Evolutionary conservation across 2,329 filamentous ascomycete species (phyloP), one percentile per base, ranked within the genome.

Genomic region (Penicillium sp.): DNA sequence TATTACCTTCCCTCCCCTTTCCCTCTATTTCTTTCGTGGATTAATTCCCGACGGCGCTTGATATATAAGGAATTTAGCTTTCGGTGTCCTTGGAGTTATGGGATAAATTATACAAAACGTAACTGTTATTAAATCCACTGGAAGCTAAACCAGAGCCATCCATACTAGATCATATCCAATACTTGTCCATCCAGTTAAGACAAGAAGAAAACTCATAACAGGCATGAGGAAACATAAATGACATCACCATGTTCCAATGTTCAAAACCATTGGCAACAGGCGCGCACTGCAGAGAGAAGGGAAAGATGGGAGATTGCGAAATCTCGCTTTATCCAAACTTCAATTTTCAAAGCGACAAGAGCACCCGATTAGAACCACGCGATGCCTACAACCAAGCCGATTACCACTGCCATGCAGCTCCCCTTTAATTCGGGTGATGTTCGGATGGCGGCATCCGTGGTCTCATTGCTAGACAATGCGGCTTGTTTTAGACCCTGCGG

Each of bases 361-460:
- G 26, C 7, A 10, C 26, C 21, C 15, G 17, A 12, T 49, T 60
- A 72, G 46, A 72, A 71, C 69, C 69, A 72, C 56, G 70, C 66
- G 17, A 71, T 68, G n/a, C 69, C 69, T 4, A 52, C 68, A 6
- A 71, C 66, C 26, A 72, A 52, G 23, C 68, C 68, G 17, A 72
- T 68, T 23, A 72, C 68, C 36, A 72, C 65, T 24, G 69, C 69
- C 69, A 72, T 71, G 21, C 66, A 71, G 51, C 69, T 72, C 12
- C 68, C 68, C 29, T 63, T 66, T 36, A 68, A 56, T 24, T 68
- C 58, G 23, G 61, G 56, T 5, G 69, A 58, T 32, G 63, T 59
- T 40, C 52, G 59, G 33, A 63, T 52, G 36, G 60, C 67, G 40
- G 58, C 57, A 40, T 61, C 64, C 13, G 63, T 62, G 15, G 62